phyloP scores from a whole-genome alignment of 176 grass and related monocot species.

The Hordeum vulgare region MorexV3_pseudomolecules_assembly NC_058521.1:29022716-29023215 shows the following conservation, averaged over 20 bases:
- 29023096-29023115: not conserved
- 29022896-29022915: constrained; percentile 67
- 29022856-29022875: constrained; percentile 43
- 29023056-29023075: not conserved
- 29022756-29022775: constrained; percentile 35
- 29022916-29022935: constrained; percentile 59
- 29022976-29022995: constrained; percentile 85
- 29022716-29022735: constrained; percentile 92
- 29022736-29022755: constrained; percentile 75
- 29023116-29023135: not conserved
- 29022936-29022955: constrained; percentile 69
- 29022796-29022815: constrained; percentile 1
- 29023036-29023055: constrained; percentile 59
- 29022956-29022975: constrained; percentile 68
- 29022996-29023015: constrained; percentile 61
- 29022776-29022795: constrained; percentile 35
- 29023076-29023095: not conserved
- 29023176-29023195: constrained; percentile 6
- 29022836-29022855: constrained; percentile 32
- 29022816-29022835: constrained; percentile 29
- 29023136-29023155: not conserved
- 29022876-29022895: constrained; percentile 40
- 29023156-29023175: not conserved
- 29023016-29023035: constrained; percentile 72
- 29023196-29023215: not conserved